Evolutionary conservation across 352 stramenopile genomes (phyloP), one percentile per base, ranked within the genome.

Genomic region (Globisporangium nodosum): DNA sequence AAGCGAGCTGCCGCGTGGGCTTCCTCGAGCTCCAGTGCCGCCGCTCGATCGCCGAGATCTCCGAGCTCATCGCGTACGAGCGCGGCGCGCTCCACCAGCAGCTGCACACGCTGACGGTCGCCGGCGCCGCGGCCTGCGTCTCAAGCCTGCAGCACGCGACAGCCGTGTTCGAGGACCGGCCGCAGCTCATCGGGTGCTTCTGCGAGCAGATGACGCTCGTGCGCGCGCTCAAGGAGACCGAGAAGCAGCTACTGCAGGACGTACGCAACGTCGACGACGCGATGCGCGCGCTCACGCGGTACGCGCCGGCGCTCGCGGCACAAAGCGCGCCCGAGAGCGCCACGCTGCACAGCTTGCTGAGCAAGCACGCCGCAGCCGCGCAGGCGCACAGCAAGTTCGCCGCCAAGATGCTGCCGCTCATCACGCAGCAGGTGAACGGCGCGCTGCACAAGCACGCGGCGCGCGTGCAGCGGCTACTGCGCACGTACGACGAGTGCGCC

Each of bases 11-110:
- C 77, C 87, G 77, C 52, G 75, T 89, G 8, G 77, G 77, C 8
- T 91, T 91, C 62, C 61, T 91, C 1, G 81, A 91, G 58, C 78
- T 91, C 54, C 78, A 89, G 39, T 91, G 81, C 37, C 77, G 77
- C 0, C 65, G 67, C 3, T 78, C 81, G 1, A 73, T 91, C 21
- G 71, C 66, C 5, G 78, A 89, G 31, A 74, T 89, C 45, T 54
- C 81, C n/a, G 77, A 91, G 4, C 52, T 80, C 3, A 85, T 89
- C 64, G 61, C 56, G 35, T 49, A 73, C 33, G 75, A 91, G 60
- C 71, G 81, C 9, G 66, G 73, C 18, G 53, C 49, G 5, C 43
- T 88, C 9, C 71, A 84, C 43, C 51, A 74, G 49, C 67, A 60
- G 0, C 54, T 91, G 15, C 66, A 70, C 40, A 47, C 67, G 7